These are phyloP conservation scores for Antrodiella citrinella DNA, from an alignment of 768 basidiomycete genomes.

Conservation along the genomic window DNA sequence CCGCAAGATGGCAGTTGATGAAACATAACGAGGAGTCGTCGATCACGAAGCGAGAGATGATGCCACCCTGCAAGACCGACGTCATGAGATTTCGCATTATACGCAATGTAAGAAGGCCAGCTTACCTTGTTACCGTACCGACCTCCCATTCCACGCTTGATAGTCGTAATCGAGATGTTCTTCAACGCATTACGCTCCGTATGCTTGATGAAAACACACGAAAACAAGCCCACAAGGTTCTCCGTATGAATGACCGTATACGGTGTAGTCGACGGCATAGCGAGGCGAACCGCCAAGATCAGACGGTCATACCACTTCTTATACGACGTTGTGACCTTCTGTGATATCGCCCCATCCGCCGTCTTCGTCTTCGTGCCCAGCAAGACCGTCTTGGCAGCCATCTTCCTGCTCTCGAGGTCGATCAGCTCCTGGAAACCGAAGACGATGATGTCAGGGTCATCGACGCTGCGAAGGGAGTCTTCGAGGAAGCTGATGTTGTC, in stretches of 20 bases:
- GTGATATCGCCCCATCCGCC: conserved; percentile 50
- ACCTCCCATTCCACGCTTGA: conserved; percentile 91
- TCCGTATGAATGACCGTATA: conserved; percentile 82
- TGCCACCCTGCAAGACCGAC: conserved; percentile 87
- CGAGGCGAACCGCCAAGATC: conserved; percentile 57
- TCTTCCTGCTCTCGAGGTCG: conserved; percentile 86
- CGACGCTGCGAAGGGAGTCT: conserved; percentile 64
- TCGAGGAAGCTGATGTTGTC: conserved; percentile 78
- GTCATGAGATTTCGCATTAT: background rate
- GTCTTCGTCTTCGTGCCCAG: conserved; percentile 69
- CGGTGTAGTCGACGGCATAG: conserved; percentile 64
- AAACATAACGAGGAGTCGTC: conserved; percentile 93
- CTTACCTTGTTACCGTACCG: conserved; percentile 92
- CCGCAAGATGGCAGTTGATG: conserved; percentile 96
- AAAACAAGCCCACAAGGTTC: conserved; percentile 85
- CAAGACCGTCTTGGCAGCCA: conserved; percentile 87
- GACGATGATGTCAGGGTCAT: conserved; percentile 78
- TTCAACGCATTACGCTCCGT: conserved; percentile 51
- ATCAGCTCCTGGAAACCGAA: conserved; percentile 97
- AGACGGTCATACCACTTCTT: conserved; percentile 85
- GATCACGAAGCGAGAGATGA: conserved; percentile 81
- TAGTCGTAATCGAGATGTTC: conserved; percentile 66
- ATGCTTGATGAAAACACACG: conserved; percentile 66
- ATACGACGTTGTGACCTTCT: conserved; percentile 83
- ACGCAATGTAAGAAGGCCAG: too few species aligned